Percentiles rank a stretch among this genome's conserved stretches.
phyloP scores from a whole-genome alignment of 1,139 yeast species.

The Scheffersomyces stambukii region DNA sequence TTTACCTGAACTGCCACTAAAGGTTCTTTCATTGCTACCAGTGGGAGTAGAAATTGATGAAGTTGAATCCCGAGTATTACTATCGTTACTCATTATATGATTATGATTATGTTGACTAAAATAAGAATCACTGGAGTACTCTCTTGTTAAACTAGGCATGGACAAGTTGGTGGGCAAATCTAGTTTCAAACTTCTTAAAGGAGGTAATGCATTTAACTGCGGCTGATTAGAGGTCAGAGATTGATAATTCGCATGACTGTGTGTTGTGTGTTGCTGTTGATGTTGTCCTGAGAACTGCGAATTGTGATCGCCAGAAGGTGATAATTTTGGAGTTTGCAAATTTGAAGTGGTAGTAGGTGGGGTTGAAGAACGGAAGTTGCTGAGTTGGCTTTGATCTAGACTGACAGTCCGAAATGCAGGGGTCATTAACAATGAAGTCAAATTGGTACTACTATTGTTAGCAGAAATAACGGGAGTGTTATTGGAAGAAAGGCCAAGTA shows the following conservation, averaged over 20 bases:
- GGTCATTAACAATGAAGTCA: constrained; percentile 32
- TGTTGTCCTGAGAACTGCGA: constrained; percentile 12
- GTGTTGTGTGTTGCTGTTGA: too few species aligned
- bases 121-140: constrained; percentile 2
- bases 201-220: constrained; percentile 39
- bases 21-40: too few species aligned
- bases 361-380: constrained; percentile 10
- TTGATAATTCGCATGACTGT: too few species aligned
- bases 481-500: constrained; percentile 38
- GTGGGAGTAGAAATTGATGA: too few species aligned
- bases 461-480: constrained; percentile 45
- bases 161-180: constrained; percentile 43
- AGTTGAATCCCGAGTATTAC: too few species aligned
- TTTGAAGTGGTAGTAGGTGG: constrained; percentile 13
- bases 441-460: constrained; percentile 42
- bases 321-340: constrained; percentile 49
- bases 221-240: too few species aligned
- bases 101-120: constrained; percentile 6
- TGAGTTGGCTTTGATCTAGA: too few species aligned
- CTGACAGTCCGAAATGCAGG: too few species aligned
- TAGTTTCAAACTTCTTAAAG: constrained; percentile 47
- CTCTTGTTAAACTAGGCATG: constrained; percentile 10
- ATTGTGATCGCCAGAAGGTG: constrained; percentile 12
- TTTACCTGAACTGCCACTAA: too few species aligned
- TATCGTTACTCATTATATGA: constrained; percentile 1